Evolutionary conservation across 441 rosid genomes (phyloP), one percentile per base, ranked within the genome.

Genomic region (Dalechampia spathulata): DNA sequence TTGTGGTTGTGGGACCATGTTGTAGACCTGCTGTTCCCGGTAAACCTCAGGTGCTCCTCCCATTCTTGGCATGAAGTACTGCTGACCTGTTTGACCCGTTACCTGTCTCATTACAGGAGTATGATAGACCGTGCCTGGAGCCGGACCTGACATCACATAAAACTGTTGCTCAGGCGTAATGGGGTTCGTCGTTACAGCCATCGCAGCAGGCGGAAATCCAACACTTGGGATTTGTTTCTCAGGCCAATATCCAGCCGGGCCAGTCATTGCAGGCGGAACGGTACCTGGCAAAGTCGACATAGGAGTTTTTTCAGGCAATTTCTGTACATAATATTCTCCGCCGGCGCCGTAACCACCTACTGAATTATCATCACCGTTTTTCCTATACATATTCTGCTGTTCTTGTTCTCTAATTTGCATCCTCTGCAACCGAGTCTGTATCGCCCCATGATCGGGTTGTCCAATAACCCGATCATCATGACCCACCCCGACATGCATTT

Each of bases 21-120:
- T 82, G 75, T 76, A 86, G 5, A 78, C n/a, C 36, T 58, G 81
- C 23, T 80, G 97, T 34, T 89, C 96, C 47, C 90, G 65, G 80
- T 83, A 89, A 48, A 72, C 67, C 22, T 88, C 96, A 0, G 71
- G 73, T 23, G 69, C 69, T 7, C 60, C 50, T 10, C 67, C 66
- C 73, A 83, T 65, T 63, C 90, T 57, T 58, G 79, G 97, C 58
- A 82, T 56, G 65, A 83, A 90, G 57, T 81, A 83, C 3, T 78
- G 85, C 65, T 81, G 95, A 77, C 79, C 73, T 5, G 68, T 49
- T 72, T 77, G 90, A 25, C 78, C 83, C 49, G 81, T 32, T 0
- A 74, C 58, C 22, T 43, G 60, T 50, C 91, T 80, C 59, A 77
- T 61, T 9, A 63, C 57, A 2, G 74, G 77, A 38, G 87, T 64